Percentiles rank a stretch among this genome's conserved stretches.
Evolutionary conservation across 148 eudicot genomes (phyloP).

Genomic region (Rhododendron griersonianum): DNA sequence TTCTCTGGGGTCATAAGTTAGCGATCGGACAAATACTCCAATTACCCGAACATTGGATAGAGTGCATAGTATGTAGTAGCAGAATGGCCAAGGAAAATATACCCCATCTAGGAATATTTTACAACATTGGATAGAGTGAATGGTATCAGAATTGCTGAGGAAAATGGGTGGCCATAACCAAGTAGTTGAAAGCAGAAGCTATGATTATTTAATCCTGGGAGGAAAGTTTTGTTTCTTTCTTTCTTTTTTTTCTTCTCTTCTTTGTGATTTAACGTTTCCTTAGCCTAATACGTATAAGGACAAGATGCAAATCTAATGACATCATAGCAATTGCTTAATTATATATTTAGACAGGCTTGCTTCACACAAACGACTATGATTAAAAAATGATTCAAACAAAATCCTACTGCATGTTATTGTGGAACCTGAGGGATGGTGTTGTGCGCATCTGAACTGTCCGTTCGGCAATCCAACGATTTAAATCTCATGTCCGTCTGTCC

Average conservation of each 20-base stretch:
- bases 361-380: background rate
- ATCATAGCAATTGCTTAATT: background rate
- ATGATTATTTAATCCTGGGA: background rate
- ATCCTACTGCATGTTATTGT: too few species aligned
- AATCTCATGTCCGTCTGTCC: too few species aligned
- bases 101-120: too few species aligned
- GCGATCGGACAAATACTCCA: too few species aligned
- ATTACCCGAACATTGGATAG: too few species aligned
- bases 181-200: too few species aligned
- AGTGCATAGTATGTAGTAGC: too few species aligned
- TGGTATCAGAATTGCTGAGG: background rate
- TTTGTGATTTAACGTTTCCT: background rate
- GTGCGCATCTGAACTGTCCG: accelerated
- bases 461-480: too few species aligned
- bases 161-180: background rate
- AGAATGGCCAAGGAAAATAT: too few species aligned
- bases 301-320: background rate
- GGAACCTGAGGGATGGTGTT: too few species aligned
- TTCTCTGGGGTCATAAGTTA: too few species aligned
- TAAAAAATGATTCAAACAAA: too few species aligned
- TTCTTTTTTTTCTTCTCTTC: accelerated
- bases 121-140: background rate
- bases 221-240: background rate
- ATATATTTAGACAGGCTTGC: background rate
- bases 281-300: background rate